A percentile compares a stretch with the other conserved stretches of the same genome.
Conservation (phyloP, 1,284 basidiomycete species). For the Trametes polyzona region DNA sequence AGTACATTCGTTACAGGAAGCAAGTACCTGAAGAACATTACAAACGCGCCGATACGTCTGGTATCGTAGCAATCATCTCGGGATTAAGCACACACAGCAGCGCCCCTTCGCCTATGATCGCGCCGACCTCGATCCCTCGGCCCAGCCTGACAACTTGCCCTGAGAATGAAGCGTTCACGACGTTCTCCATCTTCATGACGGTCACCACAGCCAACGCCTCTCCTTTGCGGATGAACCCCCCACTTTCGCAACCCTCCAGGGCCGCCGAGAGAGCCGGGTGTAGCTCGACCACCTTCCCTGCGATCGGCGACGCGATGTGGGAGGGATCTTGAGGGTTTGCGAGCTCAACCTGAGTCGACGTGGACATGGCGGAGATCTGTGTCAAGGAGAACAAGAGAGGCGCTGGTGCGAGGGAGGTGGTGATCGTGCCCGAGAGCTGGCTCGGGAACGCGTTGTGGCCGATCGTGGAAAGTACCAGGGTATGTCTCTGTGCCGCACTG, state of each 20-base stretch:
- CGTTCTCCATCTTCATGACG: conserved; percentile 51
- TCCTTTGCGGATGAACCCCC: conserved; percentile 27
- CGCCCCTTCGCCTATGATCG: conserved; percentile 15
- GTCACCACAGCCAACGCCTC: conserved; percentile 41
- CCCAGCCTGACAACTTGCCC: conserved; percentile 10
- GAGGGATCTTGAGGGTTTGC: conserved; percentile 39
- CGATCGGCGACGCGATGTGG: conserved; percentile 41
- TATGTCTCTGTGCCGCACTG: conserved; percentile 32
- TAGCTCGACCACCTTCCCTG: conserved; percentile 46
- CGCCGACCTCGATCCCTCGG: conserved; percentile 14
- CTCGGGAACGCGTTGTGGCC: conserved; percentile 44
- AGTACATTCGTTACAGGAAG: neutral
- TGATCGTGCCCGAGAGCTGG: conserved; percentile 41
- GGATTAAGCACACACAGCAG: conserved; percentile 13
- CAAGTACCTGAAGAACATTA: neutral
- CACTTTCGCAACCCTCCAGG: neutral
- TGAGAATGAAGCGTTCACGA: conserved; percentile 23
- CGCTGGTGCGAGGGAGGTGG: conserved; percentile 35
- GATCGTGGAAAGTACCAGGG: conserved; percentile 40
- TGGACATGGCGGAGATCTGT: conserved; percentile 38
- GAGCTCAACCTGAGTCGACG: conserved; percentile 38
- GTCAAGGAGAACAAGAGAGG: conserved; percentile 40
- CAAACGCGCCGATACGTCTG: conserved; percentile 1
- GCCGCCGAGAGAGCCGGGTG: conserved; percentile 35
- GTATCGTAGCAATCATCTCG: neutral